Percentiles rank a stretch among this genome's conserved stretches.
Evolutionary conservation across 768 basidiomycete species (phyloP).

Genomic region (Podaxis sp.): DNA sequence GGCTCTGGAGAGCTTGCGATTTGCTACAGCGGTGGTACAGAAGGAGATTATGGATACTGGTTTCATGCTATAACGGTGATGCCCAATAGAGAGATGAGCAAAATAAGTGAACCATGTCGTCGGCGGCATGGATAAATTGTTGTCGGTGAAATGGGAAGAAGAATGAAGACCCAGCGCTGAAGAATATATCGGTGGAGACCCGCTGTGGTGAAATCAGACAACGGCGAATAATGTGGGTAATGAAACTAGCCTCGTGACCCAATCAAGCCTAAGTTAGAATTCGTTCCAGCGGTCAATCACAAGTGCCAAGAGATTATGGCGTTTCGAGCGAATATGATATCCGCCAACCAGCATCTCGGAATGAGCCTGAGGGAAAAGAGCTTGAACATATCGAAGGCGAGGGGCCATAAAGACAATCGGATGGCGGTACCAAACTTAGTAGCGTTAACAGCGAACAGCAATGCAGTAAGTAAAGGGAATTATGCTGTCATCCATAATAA

Average conservation of each 20-base stretch:
- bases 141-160: not conserved
- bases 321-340: not conserved
- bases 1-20: not conserved
- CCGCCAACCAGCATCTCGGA: not conserved
- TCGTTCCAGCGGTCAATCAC: not conserved
- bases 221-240: not conserved
- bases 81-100: too few species aligned
- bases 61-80: too few species aligned
- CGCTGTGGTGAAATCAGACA: not conserved
- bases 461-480: not conserved
- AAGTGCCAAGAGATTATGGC: not conserved
- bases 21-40: too few species aligned
- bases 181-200: not conserved
- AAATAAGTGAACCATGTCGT: not conserved
- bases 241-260: not conserved
- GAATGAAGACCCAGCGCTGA: not conserved
- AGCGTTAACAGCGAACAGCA: not conserved
- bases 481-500: not conserved
- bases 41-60: too few species aligned
- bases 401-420: not conserved
- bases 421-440: not conserved
- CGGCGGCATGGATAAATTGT: not conserved
- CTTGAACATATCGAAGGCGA: not conserved
- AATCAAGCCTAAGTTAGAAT: not conserved
- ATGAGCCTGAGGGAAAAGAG: not conserved